Base-by-base conservation (phyloP, 495 filamentous ascomycete species). In the Neurospora sp. region DNA sequence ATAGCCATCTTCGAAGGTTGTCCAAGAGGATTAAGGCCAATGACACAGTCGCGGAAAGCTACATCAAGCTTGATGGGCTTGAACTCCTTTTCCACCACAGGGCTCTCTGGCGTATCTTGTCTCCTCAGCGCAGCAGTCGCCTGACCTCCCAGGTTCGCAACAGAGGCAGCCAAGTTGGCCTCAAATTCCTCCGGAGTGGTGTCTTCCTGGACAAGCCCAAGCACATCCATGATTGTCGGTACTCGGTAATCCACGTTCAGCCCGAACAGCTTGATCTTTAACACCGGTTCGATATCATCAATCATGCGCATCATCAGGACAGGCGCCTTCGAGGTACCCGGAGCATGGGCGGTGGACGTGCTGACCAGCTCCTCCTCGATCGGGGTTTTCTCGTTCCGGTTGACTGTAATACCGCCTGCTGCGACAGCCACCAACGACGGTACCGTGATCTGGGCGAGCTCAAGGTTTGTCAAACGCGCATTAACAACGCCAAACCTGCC, bases 271-370 rank as follows among this genome's bases (percentile, higher is more conserved):
- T 96, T 96, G 73, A 98, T 77, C 79, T 94, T 97, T 70, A 97
- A 82, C 14, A 93, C 90, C 0, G 96, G 94, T 71, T 98, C 94
- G 82, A 96, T 92, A 76, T 98, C 96, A 79, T 98, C 94, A 70
- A 99, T 90, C 81, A 96, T 91, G 65, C 96, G 87, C 74, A 90
- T 89, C 75, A 83, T 86, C 72, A 85, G 68, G 7, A 84, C 83
- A 1, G 84, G 84, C 1, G 80, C 90, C 89, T 77, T 84, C 65
- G 72, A 86, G 75, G 59, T 88, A 86, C 39, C 74, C 5, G 79
- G 74, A 37, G 53, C 53, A 31, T 65, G 22, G 27, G 53, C 6
- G 35, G 53, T 65, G 53, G 27, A 65, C 8, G 82, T 84, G 4
- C 74, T 73, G 6, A 97, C 72, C 4, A 98, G 84, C 69, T 92